These are phyloP conservation scores for Hemileia vastatrix DNA, from an alignment of 1,284 basidiomycete genomes.

Conservation along the genomic window DNA sequence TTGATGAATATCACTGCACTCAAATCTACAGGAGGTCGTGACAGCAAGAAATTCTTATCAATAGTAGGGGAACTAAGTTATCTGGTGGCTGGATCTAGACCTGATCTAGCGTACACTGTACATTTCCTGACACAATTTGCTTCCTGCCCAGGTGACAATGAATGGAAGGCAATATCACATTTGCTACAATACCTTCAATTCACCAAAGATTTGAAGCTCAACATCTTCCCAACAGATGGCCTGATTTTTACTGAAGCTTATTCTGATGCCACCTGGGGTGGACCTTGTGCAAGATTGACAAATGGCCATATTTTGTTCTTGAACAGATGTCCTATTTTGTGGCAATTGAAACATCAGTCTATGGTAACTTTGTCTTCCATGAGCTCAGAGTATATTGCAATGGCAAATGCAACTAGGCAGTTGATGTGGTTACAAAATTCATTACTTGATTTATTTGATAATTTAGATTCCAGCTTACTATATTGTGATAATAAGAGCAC, in stretches of 20 bases:
- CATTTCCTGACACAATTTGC: neutral
- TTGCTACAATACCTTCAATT: too few relatives aligned
- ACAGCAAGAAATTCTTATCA: too few relatives aligned
- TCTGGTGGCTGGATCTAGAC: too few relatives aligned
- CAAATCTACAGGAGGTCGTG: too few relatives aligned
- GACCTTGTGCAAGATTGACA: neutral
- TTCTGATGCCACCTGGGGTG: conserved; percentile 16
- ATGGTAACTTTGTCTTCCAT: neutral
- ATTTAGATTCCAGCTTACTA: neutral
- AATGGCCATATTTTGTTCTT: neutral
- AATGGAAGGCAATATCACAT: neutral
- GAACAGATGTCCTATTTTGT: neutral
- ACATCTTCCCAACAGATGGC: too few relatives aligned
- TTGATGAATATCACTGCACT: too few relatives aligned
- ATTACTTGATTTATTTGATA: neutral
- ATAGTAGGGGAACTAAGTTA: too few relatives aligned
- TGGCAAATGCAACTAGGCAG: neutral
- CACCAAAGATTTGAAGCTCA: too few relatives aligned
- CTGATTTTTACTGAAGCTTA: too few relatives aligned
- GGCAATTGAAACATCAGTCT: neutral
- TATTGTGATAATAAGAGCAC: neutral
- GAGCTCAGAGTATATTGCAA: neutral
- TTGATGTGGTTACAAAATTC: neutral
- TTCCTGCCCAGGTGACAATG: neutral
- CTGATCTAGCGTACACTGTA: too few relatives aligned